These are phyloP conservation scores for Saturnispora ahearnii DNA, from an alignment of 805 yeast species.

Conservation along the genomic window DNA sequence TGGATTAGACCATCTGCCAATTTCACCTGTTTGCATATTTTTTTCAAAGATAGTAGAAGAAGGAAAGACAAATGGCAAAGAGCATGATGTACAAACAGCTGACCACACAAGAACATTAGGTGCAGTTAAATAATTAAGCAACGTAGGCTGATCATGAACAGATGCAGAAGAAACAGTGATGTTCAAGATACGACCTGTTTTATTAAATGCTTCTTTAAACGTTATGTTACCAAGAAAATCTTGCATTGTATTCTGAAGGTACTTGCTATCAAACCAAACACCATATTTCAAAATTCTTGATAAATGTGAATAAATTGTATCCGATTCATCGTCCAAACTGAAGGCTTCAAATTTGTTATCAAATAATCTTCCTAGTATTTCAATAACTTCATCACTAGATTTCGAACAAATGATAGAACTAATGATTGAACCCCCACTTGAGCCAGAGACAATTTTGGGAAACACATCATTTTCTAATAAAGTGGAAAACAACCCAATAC, in stretches of 20 bases:
- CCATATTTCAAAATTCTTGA: constrained; percentile 73
- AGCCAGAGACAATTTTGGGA: constrained; percentile 86
- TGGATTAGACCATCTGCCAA: constrained; percentile 74
- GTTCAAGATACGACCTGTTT: constrained; percentile 88
- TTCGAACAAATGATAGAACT: constrained; percentile 83
- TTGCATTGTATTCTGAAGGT: constrained; percentile 64
- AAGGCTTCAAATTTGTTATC: constrained; percentile 47
- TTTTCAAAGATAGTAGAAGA: constrained; percentile 81
- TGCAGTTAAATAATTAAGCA: constrained; percentile 71
- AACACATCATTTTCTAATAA: constrained; percentile 63
- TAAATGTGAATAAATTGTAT: constrained; percentile 41
- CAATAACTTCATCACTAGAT: constrained; percentile 58
- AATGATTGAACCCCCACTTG: constrained; percentile 92
- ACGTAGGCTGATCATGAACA: constrained; percentile 80
- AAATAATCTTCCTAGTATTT: constrained; percentile 51
- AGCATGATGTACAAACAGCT: constrained; percentile 88
- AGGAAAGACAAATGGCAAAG: constrained; percentile 86
- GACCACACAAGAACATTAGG: constrained; percentile 81
- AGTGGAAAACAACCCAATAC: constrained; percentile 83
- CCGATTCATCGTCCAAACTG: constrained; percentile 41
- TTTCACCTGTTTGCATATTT: constrained; percentile 59
- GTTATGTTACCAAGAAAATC: constrained; percentile 82
- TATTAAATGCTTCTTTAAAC: constrained; percentile 86
- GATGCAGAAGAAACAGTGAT: constrained; percentile 92
- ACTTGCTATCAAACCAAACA: constrained; percentile 75